A percentile compares a stretch with the other conserved stretches of the same genome.
These are phyloP conservation scores for Tetracladium setigerum DNA, from an alignment of 495 filamentous ascomycete genomes.

Conservation along the genomic window DNA sequence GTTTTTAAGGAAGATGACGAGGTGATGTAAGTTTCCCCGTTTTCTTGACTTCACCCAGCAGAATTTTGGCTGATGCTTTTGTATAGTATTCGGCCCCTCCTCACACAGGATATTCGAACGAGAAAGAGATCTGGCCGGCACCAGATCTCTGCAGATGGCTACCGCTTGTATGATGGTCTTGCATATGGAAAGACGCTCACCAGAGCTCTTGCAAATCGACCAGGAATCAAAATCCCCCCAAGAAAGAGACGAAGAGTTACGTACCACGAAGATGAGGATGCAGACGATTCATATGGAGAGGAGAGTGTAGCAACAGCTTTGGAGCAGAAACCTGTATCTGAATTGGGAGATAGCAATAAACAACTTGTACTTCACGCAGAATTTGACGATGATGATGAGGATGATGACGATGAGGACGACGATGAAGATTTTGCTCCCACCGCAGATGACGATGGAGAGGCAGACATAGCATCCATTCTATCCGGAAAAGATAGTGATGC, in stretches of 20 bases:
- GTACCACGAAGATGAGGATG: slow-evolving; percentile 25
- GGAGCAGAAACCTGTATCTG: slow-evolving; percentile 9
- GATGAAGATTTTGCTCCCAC: slow-evolving; percentile 21
- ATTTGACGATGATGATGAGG: slow-evolving; percentile 26
- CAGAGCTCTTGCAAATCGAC: slow-evolving; percentile 50
- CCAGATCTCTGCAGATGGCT: slow-evolving; percentile 76
- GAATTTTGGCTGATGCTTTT: slow-evolving; percentile 6
- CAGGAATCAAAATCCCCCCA: slow-evolving; percentile 65
- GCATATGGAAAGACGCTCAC: slow-evolving; percentile 74
- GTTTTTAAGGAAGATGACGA: slow-evolving; percentile 79
- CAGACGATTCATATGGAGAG: slow-evolving; percentile 1
- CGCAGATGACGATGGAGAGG: slow-evolving; percentile 18
- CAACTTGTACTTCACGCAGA: slow-evolving; percentile 19
- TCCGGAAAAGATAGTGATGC: slow-evolving; percentile 12
- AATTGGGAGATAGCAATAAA: slow-evolving; percentile 4
- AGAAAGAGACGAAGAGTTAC: slow-evolving; percentile 59
- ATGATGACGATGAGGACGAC: slow-evolving; percentile 26
- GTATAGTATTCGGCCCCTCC: slow-evolving; percentile 71
- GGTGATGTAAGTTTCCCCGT: slow-evolving; percentile 55
- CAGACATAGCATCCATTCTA: slow-evolving; percentile 12
- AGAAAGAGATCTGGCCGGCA: slow-evolving; percentile 71
- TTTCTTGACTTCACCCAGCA: slow-evolving; percentile 1
- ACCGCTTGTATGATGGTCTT: slow-evolving; percentile 81
- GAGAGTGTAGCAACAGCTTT: slow-evolving; percentile 1
- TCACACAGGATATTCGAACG: slow-evolving; percentile 63